Base-by-base conservation (phyloP, 768 basidiomycete species). In the Suillus occidentalis region DNA sequence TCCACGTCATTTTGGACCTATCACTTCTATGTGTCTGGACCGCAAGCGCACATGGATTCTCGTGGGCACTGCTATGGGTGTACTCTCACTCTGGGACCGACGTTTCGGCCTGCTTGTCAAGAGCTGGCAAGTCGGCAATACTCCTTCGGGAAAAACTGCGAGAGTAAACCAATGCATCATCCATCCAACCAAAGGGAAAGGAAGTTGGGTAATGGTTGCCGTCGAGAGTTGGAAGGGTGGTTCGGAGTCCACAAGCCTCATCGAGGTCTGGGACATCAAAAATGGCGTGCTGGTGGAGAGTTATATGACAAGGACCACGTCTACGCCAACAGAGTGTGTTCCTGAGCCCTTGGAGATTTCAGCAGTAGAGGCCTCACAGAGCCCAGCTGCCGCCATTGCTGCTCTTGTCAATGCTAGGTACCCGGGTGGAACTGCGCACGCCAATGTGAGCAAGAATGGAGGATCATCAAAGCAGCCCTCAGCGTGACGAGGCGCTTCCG, bases 261-360 rank as follows among this genome's bases (percentile, higher is more conserved):
- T 94, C 7, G 94, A 97, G 72, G 91, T 95, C 1, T 97, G 95
- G 93, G 95, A 99, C 72, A 87, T 99, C 60, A 95, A 97, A 76
- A 88, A 88, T 68, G 85, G 87, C 0, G 75, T 79, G 22, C 77
- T 95, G 37, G 90, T 97, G 56, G 96, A 98, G 77, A 89, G 85
- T 7, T 97, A 89, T 71, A 79, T 85, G 39, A 87, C 87, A 8
- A 80, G 88, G 63, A 82, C 78, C 39, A 81, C 82, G 4, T 72
- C 81, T 22, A 70, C 76, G 6, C 63, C 81, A 9, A 74, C 83
- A 0, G 85, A 88, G 50, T 79, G 84, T 9, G 68, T 82, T 9
- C 82, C 84, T 13, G 87, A 88, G 65, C 84, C 85, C 0, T 80
- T 83, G 63, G 84, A 85, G 39, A 72, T 83, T 10, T 70, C 76